Conservation (phyloP, 805 yeast genomes). For the Hanseniaspora thailandica region DNA sequence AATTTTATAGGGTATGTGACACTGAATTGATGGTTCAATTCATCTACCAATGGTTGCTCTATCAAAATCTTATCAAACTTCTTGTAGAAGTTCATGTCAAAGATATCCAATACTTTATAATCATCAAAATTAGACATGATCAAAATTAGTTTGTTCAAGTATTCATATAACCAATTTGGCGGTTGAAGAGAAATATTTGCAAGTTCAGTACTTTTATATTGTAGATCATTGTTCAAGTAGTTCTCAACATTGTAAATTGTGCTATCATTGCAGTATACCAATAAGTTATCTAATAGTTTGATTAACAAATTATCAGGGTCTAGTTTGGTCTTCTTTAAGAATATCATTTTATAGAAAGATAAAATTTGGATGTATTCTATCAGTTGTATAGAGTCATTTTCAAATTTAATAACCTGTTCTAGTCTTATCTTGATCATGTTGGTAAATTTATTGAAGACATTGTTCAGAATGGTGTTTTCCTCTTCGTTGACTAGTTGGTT, state of each 20-base stretch:
- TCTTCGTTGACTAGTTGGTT: slow-evolving; percentile 36
- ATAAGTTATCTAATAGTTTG: slow-evolving; percentile 17
- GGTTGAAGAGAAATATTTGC: slow-evolving; percentile 50
- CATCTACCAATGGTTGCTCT: slow-evolving; percentile 30
- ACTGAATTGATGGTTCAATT: slow-evolving; percentile 24
- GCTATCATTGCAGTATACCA: not conserved
- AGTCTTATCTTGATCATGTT: slow-evolving; percentile 52
- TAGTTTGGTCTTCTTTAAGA: slow-evolving; percentile 29
- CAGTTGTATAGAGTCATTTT: slow-evolving; percentile 43
- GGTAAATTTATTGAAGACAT: slow-evolving; percentile 25
- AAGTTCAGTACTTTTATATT: slow-evolving; percentile 26
- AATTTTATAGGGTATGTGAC: slow-evolving; percentile 22
- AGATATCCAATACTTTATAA: slow-evolving; percentile 19
- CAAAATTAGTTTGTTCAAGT: slow-evolving; percentile 37
- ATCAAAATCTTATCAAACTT: slow-evolving; percentile 36
- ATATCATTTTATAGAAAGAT: slow-evolving; percentile 61
- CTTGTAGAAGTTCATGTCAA: slow-evolving; percentile 24
- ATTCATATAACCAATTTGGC: slow-evolving; percentile 74
- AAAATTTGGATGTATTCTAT: slow-evolving; percentile 52
- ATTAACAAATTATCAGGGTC: slow-evolving; percentile 21
- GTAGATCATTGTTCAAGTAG: slow-evolving; percentile 21
- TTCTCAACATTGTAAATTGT: not conserved
- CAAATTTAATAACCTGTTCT: slow-evolving; percentile 58
- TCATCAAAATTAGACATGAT: slow-evolving; percentile 46
- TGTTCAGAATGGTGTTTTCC: slow-evolving; percentile 22